Percentiles rank a stretch among this genome's conserved stretches.
Evolutionary conservation across 179 eudicot species (phyloP).

Genomic region (Heliamphora pulchella): DNA sequence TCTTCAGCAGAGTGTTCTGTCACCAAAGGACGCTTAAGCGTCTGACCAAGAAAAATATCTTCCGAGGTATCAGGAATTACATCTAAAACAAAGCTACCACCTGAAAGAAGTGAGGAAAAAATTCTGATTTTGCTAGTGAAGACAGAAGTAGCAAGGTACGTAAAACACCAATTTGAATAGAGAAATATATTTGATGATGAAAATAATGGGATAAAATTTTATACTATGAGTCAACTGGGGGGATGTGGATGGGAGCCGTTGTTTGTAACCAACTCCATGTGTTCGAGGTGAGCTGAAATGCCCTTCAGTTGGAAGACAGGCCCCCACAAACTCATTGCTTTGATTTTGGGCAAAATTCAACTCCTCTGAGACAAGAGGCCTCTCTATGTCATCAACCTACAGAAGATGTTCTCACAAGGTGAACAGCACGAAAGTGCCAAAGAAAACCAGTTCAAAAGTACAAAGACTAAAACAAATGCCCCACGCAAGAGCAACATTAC

Average conservation of each 20-base stretch:
- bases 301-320: constrained; percentile 35
- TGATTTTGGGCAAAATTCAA: constrained; percentile 28
- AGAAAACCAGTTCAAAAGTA: background rate
- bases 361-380: constrained; percentile 74
- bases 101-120: constrained; percentile 31
- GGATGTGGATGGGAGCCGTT: constrained; percentile 34
- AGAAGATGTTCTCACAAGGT: constrained; percentile 13
- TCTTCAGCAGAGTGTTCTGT: constrained; percentile 33
- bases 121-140: background rate
- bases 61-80: constrained; percentile 46
- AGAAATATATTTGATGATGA: constrained; percentile 1
- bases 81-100: constrained; percentile 53
- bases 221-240: constrained; percentile 59
- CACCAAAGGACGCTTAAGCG: constrained; percentile 56
- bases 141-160: background rate
- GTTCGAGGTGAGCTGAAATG: constrained; percentile 32
- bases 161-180: background rate
- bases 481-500: background rate
- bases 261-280: constrained; percentile 40
- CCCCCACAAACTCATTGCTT: constrained; percentile 32
- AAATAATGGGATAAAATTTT: constrained; percentile 17
- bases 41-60: constrained; percentile 60
- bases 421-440: background rate
- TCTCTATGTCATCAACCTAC: constrained; percentile 82
- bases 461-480: constrained; percentile 15